Percentiles rank a stretch among this genome's conserved stretches.
phyloP scores from a whole-genome alignment of 1,284 basidiomycete genomes.

The Porodaedalea pini region DNA sequence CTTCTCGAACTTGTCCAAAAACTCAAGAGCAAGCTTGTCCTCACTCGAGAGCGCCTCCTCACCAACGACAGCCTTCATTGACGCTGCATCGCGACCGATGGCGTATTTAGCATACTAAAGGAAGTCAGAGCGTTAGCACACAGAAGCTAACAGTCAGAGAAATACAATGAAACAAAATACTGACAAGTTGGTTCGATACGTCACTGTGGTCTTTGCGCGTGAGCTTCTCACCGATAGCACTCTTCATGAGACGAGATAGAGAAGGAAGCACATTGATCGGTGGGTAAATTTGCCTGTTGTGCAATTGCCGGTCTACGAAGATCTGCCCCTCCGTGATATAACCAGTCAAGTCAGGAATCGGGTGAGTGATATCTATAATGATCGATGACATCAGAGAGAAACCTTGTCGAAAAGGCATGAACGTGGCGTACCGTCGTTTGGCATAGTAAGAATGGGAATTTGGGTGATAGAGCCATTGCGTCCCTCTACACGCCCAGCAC shows the following conservation, averaged over 20 bases:
- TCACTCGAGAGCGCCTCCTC: constrained; percentile 94
- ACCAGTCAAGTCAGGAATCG: constrained; percentile 98
- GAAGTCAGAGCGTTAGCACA: neutral
- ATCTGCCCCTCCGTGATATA: constrained; percentile 99
- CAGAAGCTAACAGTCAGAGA: neutral
- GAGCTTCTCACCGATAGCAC: constrained; percentile 95
- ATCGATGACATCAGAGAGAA: constrained; percentile 14
- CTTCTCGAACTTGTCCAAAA: constrained; percentile 92
- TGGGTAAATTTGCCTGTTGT: constrained; percentile 97
- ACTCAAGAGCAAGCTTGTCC: constrained; percentile 91
- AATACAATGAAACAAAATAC: constrained; percentile 31
- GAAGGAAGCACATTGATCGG: constrained; percentile 99
- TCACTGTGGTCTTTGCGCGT: constrained; percentile 98
- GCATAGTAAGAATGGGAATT: constrained; percentile 99
- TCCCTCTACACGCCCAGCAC: constrained; percentile 96
- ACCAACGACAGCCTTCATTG: constrained; percentile 99
- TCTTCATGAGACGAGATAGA: constrained; percentile 99
- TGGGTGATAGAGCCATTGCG: constrained; percentile 99
- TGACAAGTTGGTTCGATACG: constrained; percentile 93
- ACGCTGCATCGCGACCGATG: constrained; percentile 94
- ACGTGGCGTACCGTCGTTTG: constrained; percentile 83
- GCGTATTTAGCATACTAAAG: constrained; percentile 92
- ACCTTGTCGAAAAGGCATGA: neutral
- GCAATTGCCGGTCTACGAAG: constrained; percentile 92
- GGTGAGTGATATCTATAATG: constrained; percentile 92